Base-by-base conservation (phyloP, 805 yeast genomes). In the Saccharomyces paradoxus region DNA sequence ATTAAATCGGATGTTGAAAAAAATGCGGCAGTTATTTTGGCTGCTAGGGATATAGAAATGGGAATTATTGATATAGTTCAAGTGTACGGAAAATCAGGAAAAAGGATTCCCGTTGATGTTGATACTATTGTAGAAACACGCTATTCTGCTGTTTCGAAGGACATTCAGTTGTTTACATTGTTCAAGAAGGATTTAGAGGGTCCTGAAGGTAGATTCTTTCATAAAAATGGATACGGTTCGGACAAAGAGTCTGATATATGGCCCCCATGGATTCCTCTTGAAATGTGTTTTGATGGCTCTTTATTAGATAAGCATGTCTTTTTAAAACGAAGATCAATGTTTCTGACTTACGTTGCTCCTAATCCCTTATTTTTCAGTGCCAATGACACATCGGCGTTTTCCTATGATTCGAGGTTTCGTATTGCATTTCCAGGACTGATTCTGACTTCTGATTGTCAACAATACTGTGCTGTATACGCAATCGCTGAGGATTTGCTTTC, bases 181-280 rank as follows among this genome's bases (percentile, higher is more conserved):
- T 73, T 75, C 29, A 72, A 75, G 50, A 71, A 73, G 66, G 61
- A 70, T 62, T 55, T 72, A 47, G 30, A 62, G 52, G 50, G 65
- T 1, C 68, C 67, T 7, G 71, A 70, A 17, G 66, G 63, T 24
- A 51, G 67, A 26, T 51, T 51, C 5, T 57, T 60, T 26, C 52
- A 57, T 41, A 71, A 70, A 53, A 59, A 61, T 47, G 64, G 67
- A 13, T 67, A 67, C 47, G 67, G 72, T 7, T 59, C 65, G 49
- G 65, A 68, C 12, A 60, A 56, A 4, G 57, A 60, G 9, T 57
- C 64, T 1, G 57, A 52, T 30, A 60, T 67, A 63, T 84, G 89
- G 89, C 87, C 89, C 0, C 89, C 89, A 0, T 78, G 81, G 77
- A 60, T 84, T 22, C 87, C 87, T 0, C 60, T 82, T 52, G 90